phyloP scores from a whole-genome alignment of 179 eudicot genomes.

The Vitellaria paradoxa region DNA sequence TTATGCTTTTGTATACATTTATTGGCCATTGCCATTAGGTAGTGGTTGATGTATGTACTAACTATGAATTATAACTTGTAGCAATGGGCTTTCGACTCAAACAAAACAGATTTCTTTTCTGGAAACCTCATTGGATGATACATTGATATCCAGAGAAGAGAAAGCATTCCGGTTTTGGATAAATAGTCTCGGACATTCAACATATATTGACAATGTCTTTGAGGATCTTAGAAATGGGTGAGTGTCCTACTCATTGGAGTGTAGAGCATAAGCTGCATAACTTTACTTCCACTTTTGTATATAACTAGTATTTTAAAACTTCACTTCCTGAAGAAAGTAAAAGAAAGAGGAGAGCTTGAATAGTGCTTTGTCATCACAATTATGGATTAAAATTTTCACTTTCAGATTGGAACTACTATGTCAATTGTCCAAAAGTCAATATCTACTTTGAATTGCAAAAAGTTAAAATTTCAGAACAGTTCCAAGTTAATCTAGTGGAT shows the following conservation, averaged over 20 bases:
- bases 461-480: neutral
- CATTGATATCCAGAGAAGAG: constrained; percentile 86
- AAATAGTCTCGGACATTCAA: constrained; percentile 80
- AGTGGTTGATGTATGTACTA: neutral
- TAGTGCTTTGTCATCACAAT: neutral
- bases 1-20: neutral
- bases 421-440: neutral
- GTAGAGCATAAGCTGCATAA: neutral
- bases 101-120: constrained; percentile 83
- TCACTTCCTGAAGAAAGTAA: neutral
- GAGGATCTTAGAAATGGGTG: constrained; percentile 98
- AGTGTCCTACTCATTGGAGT: constrained; percentile 23
- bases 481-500: neutral
- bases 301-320: neutral
- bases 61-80: constrained; percentile 27
- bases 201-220: constrained; percentile 80
- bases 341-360: neutral
- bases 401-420: neutral
- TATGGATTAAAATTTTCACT: neutral
- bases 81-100: constrained; percentile 92
- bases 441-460: neutral
- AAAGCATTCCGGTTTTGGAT: constrained; percentile 88
- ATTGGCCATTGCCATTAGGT: neutral
- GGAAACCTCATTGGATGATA: constrained; percentile 68
- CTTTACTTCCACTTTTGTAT: neutral